A percentile compares a stretch with the other conserved stretches of the same genome.
Conservation (phyloP, 2,329 filamentous ascomycete genomes). For the Chrysoporthe austroafricana region DNA sequence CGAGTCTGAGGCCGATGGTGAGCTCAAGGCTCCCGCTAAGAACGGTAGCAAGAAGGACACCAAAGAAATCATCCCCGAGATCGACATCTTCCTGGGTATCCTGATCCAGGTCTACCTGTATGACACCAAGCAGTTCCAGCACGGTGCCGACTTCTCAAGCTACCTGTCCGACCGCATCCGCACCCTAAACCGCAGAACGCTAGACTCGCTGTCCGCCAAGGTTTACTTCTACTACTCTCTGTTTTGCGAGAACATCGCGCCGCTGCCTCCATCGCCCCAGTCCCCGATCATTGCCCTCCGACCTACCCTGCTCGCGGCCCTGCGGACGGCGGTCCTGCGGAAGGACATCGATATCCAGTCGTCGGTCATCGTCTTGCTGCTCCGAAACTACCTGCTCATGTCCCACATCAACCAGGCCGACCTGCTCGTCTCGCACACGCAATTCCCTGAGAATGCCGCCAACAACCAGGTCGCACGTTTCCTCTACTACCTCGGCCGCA, state of each 20-base stretch:
- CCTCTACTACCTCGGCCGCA: slow-evolving; percentile 95
- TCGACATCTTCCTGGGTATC: slow-evolving; percentile 87
- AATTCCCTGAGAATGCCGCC: slow-evolving; percentile 90
- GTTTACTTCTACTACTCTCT: slow-evolving; percentile 98
- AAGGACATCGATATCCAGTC: slow-evolving; percentile 98
- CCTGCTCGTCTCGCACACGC: slow-evolving; percentile 90
- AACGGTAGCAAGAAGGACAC: slow-evolving; percentile 61
- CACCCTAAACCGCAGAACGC: slow-evolving; percentile 85
- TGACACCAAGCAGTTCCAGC: slow-evolving; percentile 79
- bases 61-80: slow-evolving; percentile 82
- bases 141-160: slow-evolving; percentile 82
- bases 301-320: slow-evolving; percentile 81
- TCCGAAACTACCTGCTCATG: slow-evolving; percentile 94
- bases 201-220: slow-evolving; percentile 92
- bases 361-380: slow-evolving; percentile 89
- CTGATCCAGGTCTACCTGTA: slow-evolving; percentile 86
- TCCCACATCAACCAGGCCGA: slow-evolving; percentile 98
- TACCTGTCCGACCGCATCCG: slow-evolving; percentile 84
- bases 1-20: slow-evolving; percentile 76
- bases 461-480: slow-evolving; percentile 99
- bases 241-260: slow-evolving; percentile 89
- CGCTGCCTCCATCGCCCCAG: slow-evolving; percentile 84
- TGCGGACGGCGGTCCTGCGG: slow-evolving; percentile 92
- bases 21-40: slow-evolving; percentile 56
- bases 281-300: slow-evolving; percentile 87